Conservation (phyloP, 2,329 filamentous ascomycete genomes). For the Scedosporium minutisporum region DNA sequence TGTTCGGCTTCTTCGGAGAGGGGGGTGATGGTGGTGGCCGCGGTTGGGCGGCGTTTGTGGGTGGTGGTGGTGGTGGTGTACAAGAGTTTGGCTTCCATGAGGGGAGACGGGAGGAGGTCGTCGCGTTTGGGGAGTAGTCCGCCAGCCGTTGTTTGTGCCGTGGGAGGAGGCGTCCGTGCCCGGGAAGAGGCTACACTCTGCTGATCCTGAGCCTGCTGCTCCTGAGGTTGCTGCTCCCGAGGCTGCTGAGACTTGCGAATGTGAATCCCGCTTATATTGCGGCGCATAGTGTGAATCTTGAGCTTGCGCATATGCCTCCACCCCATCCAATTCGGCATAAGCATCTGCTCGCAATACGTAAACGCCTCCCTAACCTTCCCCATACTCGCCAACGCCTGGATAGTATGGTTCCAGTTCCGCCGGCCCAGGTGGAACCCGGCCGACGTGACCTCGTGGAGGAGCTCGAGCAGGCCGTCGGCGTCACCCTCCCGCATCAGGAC, state of each 20-base stretch:
- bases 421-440: slow-evolving; percentile 67
- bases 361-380: slow-evolving; percentile 59
- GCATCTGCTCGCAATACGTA: slow-evolving; percentile 59
- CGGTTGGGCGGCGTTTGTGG: background rate
- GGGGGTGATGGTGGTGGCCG: background rate
- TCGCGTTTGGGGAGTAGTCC: too few species aligned
- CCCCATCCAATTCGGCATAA: slow-evolving; percentile 72
- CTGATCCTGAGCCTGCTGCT: background rate
- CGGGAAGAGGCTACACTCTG: background rate
- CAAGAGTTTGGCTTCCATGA: too few species aligned
- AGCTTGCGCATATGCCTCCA: slow-evolving; percentile 37
- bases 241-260: background rate
- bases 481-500: slow-evolving; percentile 31
- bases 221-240: background rate
- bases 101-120: too few species aligned
- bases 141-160: too few species aligned
- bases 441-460: slow-evolving; percentile 45
- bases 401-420: slow-evolving; percentile 71
- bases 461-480: slow-evolving; percentile 33
- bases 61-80: too few species aligned
- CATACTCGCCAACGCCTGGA: slow-evolving; percentile 56
- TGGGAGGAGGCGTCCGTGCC: too few species aligned
- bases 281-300: background rate
- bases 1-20: background rate
- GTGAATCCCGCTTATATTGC: background rate